Evolutionary conservation across 768 basidiomycete species (phyloP).

Genomic region (Lanmaoa pseudosensibilis): DNA sequence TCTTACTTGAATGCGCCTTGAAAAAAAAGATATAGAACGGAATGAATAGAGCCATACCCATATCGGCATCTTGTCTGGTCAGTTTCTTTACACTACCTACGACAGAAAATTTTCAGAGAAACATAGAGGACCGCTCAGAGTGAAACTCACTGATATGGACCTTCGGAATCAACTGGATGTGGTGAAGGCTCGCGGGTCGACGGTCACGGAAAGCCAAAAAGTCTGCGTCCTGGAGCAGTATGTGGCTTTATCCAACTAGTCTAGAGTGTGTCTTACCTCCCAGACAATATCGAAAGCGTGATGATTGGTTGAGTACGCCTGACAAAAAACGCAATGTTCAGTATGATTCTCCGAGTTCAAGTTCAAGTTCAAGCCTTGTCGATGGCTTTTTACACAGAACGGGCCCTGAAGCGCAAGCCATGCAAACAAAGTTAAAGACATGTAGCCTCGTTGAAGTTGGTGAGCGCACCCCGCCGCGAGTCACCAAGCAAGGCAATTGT

Average conservation of each 20-base stretch:
- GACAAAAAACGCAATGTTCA: conserved; percentile 40
- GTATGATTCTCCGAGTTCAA: not conserved
- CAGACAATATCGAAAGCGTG: conserved; percentile 48
- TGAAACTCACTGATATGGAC: conserved; percentile 46
- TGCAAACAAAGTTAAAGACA: conserved; percentile 3
- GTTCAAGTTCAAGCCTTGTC: not conserved
- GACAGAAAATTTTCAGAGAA: not conserved
- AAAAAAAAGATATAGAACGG: conserved; percentile 19
- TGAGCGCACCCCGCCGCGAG: too few species aligned
- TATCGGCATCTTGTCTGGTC: conserved; percentile 40
- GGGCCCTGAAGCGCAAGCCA: conserved; percentile 8
- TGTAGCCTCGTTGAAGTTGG: too few species aligned
- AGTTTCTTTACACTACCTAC: conserved; percentile 59
- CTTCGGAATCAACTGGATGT: conserved; percentile 54
- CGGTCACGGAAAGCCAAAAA: conserved; percentile 55
- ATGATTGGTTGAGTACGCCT: conserved; percentile 37
- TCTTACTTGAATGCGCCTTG: conserved; percentile 36
- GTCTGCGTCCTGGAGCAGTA: conserved; percentile 38
- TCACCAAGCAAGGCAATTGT: conserved; percentile 16
- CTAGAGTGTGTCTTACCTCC: conserved; percentile 37
- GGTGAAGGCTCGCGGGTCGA: conserved; percentile 48
- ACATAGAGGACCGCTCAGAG: not conserved
- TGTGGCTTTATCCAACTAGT: not conserved
- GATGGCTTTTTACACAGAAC: not conserved
- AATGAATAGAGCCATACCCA: conserved; percentile 43